Percentiles rank a stretch among this genome's conserved stretches.
phyloP scores from a whole-genome alignment of 352 stramenopile genomes.

The Globisporangium solare region DNA sequence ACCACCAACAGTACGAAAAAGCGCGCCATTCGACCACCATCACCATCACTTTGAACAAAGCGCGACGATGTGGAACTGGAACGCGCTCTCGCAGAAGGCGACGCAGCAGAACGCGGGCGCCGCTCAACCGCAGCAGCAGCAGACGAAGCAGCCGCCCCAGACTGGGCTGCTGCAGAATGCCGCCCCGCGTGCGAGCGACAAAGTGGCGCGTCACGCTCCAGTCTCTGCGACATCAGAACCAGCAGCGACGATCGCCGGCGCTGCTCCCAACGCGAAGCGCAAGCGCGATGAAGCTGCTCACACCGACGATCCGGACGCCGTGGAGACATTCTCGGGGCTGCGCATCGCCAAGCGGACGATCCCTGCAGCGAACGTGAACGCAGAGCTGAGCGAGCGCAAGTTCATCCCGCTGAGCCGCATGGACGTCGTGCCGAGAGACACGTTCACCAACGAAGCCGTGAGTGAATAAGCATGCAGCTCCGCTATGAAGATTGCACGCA shows the following conservation, averaged over 20 bases:
- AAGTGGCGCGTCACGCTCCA: not conserved
- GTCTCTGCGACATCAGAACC: too few relatives aligned
- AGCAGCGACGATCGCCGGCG: too few relatives aligned
- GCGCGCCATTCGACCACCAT: too few relatives aligned
- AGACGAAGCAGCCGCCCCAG: not conserved
- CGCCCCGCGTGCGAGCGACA: not conserved
- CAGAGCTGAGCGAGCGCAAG: slow-evolving; percentile 66
- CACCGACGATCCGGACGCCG: slow-evolving; percentile 4
- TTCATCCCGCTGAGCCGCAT: slow-evolving; percentile 60
- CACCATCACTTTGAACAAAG: too few relatives aligned
- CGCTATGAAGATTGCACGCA: too few relatives aligned
- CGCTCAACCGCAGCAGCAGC: slow-evolving; percentile 3
- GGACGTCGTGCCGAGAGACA: slow-evolving; percentile 45
- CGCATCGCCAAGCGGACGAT: slow-evolving; percentile 56
- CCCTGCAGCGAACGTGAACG: slow-evolving; percentile 29
- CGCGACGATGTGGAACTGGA: slow-evolving; percentile 20
- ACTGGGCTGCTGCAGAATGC: not conserved
- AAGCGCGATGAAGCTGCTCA: slow-evolving; percentile 10
- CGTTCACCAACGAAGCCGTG: slow-evolving; percentile 55
- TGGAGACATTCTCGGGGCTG: slow-evolving; percentile 58
- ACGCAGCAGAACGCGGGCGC: slow-evolving; percentile 11
- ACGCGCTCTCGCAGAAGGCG: slow-evolving; percentile 16
- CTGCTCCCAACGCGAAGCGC: too few relatives aligned
- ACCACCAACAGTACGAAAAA: too few relatives aligned
- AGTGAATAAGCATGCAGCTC: not conserved